Evolutionary conservation across 805 yeast genomes (phyloP).

Genomic region (Wickerhamiella sergipiensis): DNA sequence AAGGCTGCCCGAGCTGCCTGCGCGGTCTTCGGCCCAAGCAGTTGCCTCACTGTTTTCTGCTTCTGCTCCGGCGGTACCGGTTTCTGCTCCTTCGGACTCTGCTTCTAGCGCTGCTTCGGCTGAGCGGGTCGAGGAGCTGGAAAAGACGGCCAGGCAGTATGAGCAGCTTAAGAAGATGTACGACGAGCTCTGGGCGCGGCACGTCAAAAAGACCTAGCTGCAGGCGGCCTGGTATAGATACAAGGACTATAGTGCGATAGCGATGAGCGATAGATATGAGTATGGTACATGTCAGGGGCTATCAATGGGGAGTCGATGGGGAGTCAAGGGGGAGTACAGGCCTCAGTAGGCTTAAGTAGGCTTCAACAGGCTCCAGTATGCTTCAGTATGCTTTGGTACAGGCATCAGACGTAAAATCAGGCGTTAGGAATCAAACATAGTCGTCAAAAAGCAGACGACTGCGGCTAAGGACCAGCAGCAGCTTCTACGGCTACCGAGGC

Average conservation of each 20-base stretch:
- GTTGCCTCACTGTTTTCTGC: not conserved
- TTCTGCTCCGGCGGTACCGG: not conserved
- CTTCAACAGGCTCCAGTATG: too few relatives aligned
- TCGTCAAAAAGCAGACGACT: too few relatives aligned
- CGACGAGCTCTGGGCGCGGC: conserved; percentile 19
- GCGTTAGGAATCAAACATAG: too few relatives aligned
- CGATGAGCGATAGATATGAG: too few relatives aligned
- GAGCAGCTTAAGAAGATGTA: conserved; percentile 17
- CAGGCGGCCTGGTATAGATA: too few relatives aligned
- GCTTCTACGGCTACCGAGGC: not conserved
- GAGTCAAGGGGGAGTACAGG: too few relatives aligned
- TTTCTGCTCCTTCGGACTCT: not conserved
- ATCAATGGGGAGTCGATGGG: too few relatives aligned
- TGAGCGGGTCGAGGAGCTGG: conserved; percentile 3
- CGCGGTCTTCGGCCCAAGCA: not conserved
- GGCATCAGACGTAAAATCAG: too few relatives aligned
- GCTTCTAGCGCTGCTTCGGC: not conserved
- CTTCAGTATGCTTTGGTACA: too few relatives aligned
- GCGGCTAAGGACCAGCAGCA: not conserved
- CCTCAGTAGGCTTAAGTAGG: too few relatives aligned
- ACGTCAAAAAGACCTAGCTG: not conserved
- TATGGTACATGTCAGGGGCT: too few relatives aligned
- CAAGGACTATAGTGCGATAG: too few relatives aligned
- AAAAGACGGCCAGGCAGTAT: conserved; percentile 6
- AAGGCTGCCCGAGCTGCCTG: not conserved